Conservation (phyloP, 1,139 yeast species). For the Scheffersomyces stambukii region DNA sequence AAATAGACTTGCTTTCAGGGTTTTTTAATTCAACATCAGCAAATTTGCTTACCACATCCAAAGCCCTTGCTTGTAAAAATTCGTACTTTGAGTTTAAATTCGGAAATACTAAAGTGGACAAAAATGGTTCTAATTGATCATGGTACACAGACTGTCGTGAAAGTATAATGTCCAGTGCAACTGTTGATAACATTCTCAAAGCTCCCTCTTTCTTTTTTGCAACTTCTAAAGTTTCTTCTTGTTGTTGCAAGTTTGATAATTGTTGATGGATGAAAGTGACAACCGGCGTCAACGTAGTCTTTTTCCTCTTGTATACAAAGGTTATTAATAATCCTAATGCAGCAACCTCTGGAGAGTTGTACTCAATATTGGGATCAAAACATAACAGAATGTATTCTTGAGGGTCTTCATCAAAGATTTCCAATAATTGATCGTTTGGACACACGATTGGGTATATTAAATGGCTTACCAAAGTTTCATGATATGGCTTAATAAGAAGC, state of each 20-base stretch:
- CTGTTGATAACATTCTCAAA: slow-evolving; percentile 70
- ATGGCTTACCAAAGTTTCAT: slow-evolving; percentile 60
- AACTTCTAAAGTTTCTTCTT: slow-evolving; percentile 46
- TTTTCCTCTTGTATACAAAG: slow-evolving; percentile 62
- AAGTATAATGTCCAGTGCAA: too few species aligned
- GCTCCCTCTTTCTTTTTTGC: slow-evolving; percentile 81
- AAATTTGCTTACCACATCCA: slow-evolving; percentile 70
- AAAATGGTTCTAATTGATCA: slow-evolving; percentile 63
- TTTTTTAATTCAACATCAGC: slow-evolving; percentile 58
- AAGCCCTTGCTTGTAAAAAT: slow-evolving; percentile 81
- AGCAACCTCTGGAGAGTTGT: slow-evolving; percentile 62
- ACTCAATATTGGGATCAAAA: slow-evolving; percentile 62
- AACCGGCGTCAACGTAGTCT: slow-evolving; percentile 58
- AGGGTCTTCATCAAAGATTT: slow-evolving; percentile 83
- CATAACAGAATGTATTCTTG: slow-evolving; percentile 82
- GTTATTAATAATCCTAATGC: slow-evolving; percentile 62
- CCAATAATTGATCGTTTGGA: slow-evolving; percentile 67
- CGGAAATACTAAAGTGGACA: slow-evolving; percentile 65
- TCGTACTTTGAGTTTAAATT: slow-evolving; percentile 61
- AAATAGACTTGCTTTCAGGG: slow-evolving; percentile 42
- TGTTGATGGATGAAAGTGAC: slow-evolving; percentile 61
- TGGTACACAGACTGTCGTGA: slow-evolving; percentile 41
- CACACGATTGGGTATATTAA: slow-evolving; percentile 77
- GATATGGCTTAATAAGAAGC: slow-evolving; percentile 67
- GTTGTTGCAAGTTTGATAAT: slow-evolving; percentile 37